Percentiles rank a stretch among this genome's conserved stretches.
phyloP scores from a whole-genome alignment of 1,139 yeast species.

The Yamadazyma dendronema region DNA sequence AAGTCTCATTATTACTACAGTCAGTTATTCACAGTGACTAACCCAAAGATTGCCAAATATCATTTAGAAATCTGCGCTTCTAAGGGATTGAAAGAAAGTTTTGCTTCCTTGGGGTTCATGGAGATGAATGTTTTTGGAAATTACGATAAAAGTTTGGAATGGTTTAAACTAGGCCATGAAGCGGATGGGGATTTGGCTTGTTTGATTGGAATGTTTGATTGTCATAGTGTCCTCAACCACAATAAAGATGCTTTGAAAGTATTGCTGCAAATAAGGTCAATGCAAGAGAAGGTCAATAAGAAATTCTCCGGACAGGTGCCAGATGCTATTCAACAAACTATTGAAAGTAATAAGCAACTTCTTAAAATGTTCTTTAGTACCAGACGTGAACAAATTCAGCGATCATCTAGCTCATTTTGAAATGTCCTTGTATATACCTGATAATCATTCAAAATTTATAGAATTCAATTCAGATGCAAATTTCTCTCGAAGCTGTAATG shows the following conservation, averaged over 20 bases:
- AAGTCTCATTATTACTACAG: conserved; percentile 80
- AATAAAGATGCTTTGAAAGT: conserved; percentile 25
- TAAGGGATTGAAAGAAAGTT: conserved; percentile 73
- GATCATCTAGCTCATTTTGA: conserved; percentile 5
- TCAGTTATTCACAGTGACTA: conserved; percentile 56
- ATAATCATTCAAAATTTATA: conserved; percentile 8
- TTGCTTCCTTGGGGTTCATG: conserved; percentile 72
- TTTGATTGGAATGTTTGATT: conserved; percentile 74
- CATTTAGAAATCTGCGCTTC: conserved; percentile 77
- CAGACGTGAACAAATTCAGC: conserved; percentile 23
- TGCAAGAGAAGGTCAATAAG: conserved; percentile 24
- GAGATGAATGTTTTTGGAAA: conserved; percentile 69
- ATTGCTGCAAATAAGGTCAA: conserved; percentile 23
- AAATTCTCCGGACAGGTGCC: conserved; percentile 20
- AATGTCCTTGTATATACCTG: conserved; percentile 12
- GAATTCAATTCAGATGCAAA: conserved; percentile 24
- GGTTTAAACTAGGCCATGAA: conserved; percentile 83
- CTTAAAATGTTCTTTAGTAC: conserved; percentile 32
- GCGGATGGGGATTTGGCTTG: conserved; percentile 58
- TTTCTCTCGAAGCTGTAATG: conserved; percentile 32
- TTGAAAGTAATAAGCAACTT: conserved; percentile 24
- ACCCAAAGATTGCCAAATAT: conserved; percentile 58
- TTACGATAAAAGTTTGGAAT: conserved; percentile 58
- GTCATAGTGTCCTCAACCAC: conserved; percentile 30
- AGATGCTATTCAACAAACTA: conserved; percentile 21